Conservation (phyloP, 306 rosid species). For the Bauhinia variegata region DNA sequence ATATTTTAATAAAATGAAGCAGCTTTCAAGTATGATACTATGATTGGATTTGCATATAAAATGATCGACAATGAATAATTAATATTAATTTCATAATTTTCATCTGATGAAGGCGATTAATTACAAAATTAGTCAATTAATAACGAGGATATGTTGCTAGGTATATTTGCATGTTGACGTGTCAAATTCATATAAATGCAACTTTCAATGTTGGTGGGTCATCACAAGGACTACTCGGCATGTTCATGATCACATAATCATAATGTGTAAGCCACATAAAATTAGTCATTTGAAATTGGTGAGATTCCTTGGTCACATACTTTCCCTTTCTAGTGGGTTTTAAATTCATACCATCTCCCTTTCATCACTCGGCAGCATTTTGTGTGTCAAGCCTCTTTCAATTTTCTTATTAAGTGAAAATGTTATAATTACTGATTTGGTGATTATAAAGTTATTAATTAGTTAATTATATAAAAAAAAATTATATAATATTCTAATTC, state of each 20-base stretch:
- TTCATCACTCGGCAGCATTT: too few species aligned
- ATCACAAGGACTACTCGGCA: constrained; percentile 7
- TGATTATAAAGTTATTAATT: too few species aligned
- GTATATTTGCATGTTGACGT: background rate
- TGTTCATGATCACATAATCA: background rate
- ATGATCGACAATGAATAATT: too few species aligned
- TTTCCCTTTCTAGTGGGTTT: too few species aligned
- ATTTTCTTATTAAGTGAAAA: background rate
- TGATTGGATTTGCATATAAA: background rate
- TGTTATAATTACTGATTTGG: background rate
- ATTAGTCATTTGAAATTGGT: constrained; percentile 6
- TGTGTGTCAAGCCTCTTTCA: too few species aligned
- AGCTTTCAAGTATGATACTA: background rate
- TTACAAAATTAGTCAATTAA: too few species aligned
- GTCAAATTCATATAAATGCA: background rate
- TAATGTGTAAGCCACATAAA: background rate
- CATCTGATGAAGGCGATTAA: background rate
- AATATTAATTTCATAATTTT: too few species aligned
- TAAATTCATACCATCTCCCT: too few species aligned
- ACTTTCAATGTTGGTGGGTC: background rate
- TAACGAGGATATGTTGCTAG: too few species aligned
- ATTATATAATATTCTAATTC: too few species aligned
- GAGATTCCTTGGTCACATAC: background rate
- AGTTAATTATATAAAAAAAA: too few species aligned
- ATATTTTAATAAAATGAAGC: background rate